These are phyloP conservation scores for Solanum sejunctum DNA, from an alignment of 257 asterid genomes.

Conservation along the genomic window DNA sequence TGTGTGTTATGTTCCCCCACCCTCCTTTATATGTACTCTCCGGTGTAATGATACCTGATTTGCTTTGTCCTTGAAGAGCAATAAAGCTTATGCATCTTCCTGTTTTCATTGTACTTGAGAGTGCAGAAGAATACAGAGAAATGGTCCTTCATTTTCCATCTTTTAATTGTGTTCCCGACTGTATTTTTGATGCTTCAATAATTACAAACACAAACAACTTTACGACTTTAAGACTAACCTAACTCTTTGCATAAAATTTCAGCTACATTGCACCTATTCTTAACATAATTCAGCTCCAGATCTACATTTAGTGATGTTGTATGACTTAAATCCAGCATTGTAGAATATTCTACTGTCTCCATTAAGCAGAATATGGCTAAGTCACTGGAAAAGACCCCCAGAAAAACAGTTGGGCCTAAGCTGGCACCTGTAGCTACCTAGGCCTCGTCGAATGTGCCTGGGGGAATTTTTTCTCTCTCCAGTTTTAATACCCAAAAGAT, in stretches of 20 bases:
- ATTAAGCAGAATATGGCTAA: background rate
- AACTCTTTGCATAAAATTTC: background rate
- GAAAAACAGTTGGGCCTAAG: no score
- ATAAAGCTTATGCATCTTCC: background rate
- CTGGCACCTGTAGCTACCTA: no score
- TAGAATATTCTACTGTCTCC: background rate
- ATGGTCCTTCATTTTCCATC: background rate
- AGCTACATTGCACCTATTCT: background rate
- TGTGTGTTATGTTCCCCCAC: background rate
- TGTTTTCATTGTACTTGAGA: background rate
- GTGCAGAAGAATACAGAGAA: background rate
- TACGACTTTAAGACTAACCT: background rate
- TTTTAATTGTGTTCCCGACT: background rate
- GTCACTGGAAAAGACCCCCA: background rate
- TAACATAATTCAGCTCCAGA: background rate
- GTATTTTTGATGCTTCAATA: background rate
- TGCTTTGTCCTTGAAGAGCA: background rate
- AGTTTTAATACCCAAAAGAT: no score
- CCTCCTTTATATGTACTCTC: background rate
- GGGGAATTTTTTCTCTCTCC: no score
- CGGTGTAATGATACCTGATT: background rate
- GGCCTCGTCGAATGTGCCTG: no score
- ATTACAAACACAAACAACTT: background rate
- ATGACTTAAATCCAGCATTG: background rate
- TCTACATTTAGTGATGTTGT: background rate